These are phyloP conservation scores for Coelomomyces lativittatus DNA, from an alignment of 371 early-diverging fungal genomes.

Conservation along the genomic window DNA sequence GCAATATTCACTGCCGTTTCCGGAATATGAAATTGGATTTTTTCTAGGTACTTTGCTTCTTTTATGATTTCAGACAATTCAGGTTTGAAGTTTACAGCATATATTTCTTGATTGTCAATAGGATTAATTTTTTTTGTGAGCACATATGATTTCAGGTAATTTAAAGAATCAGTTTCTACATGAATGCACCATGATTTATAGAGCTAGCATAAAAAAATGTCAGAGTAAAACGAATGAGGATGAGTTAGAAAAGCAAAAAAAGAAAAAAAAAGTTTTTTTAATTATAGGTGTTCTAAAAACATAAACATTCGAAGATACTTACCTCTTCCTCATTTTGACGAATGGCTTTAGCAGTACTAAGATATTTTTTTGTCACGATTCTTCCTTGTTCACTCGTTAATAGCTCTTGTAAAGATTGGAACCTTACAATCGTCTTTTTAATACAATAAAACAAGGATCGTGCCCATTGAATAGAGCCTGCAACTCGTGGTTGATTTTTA, in stretches of 20 bases:
- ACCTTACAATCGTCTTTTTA: conserved; percentile 36
- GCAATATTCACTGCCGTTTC: conserved; percentile 39
- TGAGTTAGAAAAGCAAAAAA: too few relatives aligned
- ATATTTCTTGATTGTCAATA: conserved; percentile 5
- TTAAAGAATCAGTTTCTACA: conserved; percentile 23
- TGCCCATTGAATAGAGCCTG: conserved; percentile 36
- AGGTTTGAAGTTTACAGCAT: conserved; percentile 24
- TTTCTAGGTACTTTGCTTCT: conserved; percentile 40
- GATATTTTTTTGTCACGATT: conserved; percentile 28
- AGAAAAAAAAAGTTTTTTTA: too few relatives aligned
- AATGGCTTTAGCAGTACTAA: conserved; percentile 32
- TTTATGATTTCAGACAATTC: conserved; percentile 34
- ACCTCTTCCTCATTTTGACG: conserved; percentile 31
- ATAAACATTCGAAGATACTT: not conserved
- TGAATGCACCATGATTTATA: conserved; percentile 27
- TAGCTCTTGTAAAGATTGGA: conserved; percentile 42
- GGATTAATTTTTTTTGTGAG: conserved; percentile 4
- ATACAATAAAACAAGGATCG: conserved; percentile 29
- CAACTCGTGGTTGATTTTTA: conserved; percentile 32
- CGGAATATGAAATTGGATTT: conserved; percentile 25
- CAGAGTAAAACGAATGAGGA: too few relatives aligned
- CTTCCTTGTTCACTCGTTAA: conserved; percentile 29
- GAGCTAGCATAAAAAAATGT: conserved; percentile 7
- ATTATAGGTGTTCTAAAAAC: not conserved
- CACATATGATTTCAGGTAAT: conserved; percentile 27